Conservation (phyloP, 164 flowering plant genomes). For the Vitis vinifera region DNA sequence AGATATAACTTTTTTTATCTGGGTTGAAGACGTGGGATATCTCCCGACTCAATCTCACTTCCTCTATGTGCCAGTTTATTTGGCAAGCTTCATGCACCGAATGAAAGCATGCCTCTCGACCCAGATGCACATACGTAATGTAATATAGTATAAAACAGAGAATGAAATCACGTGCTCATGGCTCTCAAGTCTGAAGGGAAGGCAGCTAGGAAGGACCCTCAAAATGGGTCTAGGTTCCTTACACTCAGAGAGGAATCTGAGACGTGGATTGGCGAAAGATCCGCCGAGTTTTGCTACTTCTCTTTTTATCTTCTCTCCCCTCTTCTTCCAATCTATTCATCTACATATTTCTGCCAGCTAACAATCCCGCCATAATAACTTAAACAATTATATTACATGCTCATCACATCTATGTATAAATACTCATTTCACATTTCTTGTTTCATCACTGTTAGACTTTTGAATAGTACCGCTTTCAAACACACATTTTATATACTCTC, state of each 20-base stretch:
- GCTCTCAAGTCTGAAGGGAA: conserved; percentile 13
- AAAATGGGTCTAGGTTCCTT: conserved; percentile 16
- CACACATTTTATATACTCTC: not conserved
- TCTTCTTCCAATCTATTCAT: conserved; percentile 3
- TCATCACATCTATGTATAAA: not conserved
- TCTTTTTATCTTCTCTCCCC: conserved; percentile 13
- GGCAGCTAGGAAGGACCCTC: conserved; percentile 13
- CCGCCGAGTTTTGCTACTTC: conserved; percentile 62
- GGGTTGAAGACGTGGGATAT: no score
- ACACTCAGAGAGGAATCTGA: conserved; percentile 34
- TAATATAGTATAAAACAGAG: not conserved
- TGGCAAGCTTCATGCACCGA: no score
- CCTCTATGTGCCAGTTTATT: no score
- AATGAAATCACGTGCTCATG: conserved; percentile 24
- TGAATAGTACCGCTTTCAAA: no score
- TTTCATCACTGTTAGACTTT: conserved; percentile 9
- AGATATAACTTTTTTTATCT: no score
- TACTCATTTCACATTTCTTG: conserved; percentile 13
- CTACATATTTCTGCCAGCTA: conserved; percentile 54
- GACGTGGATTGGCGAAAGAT: conserved; percentile 61
- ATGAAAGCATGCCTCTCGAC: no score
- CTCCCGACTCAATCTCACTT: no score
- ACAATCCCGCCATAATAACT: conserved; percentile 40
- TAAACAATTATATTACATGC: not conserved
- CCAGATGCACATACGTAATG: conserved; percentile 9